phyloP scores from a whole-genome alignment of 2,329 filamentous ascomycete genomes.

The Aspergillus fumigatus region DNA sequence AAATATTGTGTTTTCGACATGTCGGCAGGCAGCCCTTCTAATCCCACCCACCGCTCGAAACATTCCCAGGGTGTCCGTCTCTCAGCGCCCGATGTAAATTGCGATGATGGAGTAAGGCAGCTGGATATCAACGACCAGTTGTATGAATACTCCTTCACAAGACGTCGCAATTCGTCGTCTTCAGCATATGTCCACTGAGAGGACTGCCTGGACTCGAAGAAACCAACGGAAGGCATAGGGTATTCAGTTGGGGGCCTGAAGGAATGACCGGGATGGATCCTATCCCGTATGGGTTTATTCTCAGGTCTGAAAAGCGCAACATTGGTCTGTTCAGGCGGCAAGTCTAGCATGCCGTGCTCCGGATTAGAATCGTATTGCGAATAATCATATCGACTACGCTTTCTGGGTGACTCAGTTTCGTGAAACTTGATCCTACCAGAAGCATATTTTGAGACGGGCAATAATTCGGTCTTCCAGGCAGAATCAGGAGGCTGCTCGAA shows the following conservation, averaged over 20 bases:
- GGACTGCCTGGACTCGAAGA: slow-evolving; percentile 80
- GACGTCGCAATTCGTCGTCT: slow-evolving; percentile 78
- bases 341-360: slow-evolving; percentile 46
- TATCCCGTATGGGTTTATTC: slow-evolving; percentile 82
- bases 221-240: slow-evolving; percentile 81
- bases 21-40: slow-evolving; percentile 85
- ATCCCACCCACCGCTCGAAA: slow-evolving; percentile 90
- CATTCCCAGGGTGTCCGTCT: slow-evolving; percentile 96
- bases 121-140: slow-evolving; percentile 95
- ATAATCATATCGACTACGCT: slow-evolving; percentile 79
- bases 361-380: slow-evolving; percentile 65
- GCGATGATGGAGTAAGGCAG: slow-evolving; percentile 67
- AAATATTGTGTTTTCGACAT: slow-evolving; percentile 97
- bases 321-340: slow-evolving; percentile 66
- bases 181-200: slow-evolving; percentile 91
- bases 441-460: slow-evolving; percentile 83
- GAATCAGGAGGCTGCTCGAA: slow-evolving; percentile 64
- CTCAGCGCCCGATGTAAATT: slow-evolving; percentile 80
- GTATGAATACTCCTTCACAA: slow-evolving; percentile 91
- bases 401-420: slow-evolving; percentile 61
- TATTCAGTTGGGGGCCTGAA: slow-evolving; percentile 91
- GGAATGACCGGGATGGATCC: slow-evolving; percentile 84
- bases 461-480: slow-evolving; percentile 68
- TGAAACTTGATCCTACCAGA: slow-evolving; percentile 72
- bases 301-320: slow-evolving; percentile 87